Base-by-base conservation (phyloP, 345 rosid genomes). In the Eucalyptus brandiana region DNA sequence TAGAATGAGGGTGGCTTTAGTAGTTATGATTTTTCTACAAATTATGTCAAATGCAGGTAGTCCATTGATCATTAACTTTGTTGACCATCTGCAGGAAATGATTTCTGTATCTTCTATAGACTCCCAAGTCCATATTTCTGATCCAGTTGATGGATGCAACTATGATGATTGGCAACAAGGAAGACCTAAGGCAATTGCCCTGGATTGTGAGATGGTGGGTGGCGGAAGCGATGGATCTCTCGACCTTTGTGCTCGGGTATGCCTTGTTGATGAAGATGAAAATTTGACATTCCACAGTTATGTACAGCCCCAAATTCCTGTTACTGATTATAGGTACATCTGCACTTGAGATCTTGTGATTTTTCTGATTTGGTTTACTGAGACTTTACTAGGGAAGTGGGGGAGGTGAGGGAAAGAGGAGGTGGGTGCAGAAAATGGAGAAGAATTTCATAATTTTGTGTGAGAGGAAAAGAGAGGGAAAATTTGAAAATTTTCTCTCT, bases 141-240 rank as follows among this genome's bases (percentile, higher is more conserved):
- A 81, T n/a, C 56, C 89, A 48, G 87, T 62, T 56, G 90, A 88
- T 49, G 88, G 67, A 45, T 89, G 30, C 83, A 8, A 86, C 86
- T 53, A 56, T 88, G 88, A 40, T 21, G 30, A 76, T 23, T 4
- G 16, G 85, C 85, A 76, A 12, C 85, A 40, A 76, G 85, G 47
- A 81, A 54, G 89, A 83, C 90, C 88, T n/a, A 88, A 92, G 91
- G 96, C 95, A 30, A 86, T 96, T 87, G 97, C 97, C 23, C 90
- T 97, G 72, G 98, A 94, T 92, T 95, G 97, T 89, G 96, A 95
- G 93, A 95, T 96, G 97, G 98, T 97, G 48, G 97, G 96, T 88
- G 94, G 96, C 69, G 98, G 97, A 87, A 91, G 34, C 40, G 95
- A 95, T 89, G 96, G 94, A 65, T 88, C 96, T 50, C 45, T 90